Conservation (phyloP, 768 basidiomycete genomes). For the Chalciporus pseudorubinellus region DNA sequence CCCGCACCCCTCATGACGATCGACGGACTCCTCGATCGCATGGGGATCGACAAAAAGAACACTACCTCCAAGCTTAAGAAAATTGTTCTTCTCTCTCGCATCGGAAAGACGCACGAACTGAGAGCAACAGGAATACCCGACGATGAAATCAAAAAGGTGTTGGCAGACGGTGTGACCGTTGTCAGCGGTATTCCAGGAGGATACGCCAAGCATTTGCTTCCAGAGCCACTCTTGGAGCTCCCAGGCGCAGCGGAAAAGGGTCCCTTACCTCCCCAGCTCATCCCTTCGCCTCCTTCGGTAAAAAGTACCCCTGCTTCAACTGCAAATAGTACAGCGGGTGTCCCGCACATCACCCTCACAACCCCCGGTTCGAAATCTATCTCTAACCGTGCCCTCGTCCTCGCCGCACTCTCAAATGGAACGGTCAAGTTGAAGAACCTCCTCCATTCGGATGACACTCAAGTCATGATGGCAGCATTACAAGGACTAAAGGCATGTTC, state of each 20-base stretch:
- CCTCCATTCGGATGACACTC: constrained; percentile 96
- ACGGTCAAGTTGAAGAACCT: constrained; percentile 87
- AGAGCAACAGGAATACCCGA: constrained; percentile 87
- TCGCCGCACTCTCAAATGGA: constrained; percentile 88
- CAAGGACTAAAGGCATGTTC: constrained; percentile 71
- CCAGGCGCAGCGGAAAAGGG: constrained; percentile 15
- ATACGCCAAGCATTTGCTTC: constrained; percentile 40
- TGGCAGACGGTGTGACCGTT: constrained; percentile 79
- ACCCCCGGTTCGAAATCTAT: constrained; percentile 97
- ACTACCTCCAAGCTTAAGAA: constrained; percentile 83
- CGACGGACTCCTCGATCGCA: constrained; percentile 83
- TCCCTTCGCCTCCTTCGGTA: constrained; percentile 3
- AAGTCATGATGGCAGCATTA: constrained; percentile 98
- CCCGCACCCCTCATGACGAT: constrained; percentile 45
- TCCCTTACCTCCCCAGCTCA: constrained; percentile 21
- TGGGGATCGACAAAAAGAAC: constrained; percentile 98
- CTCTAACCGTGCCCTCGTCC: constrained; percentile 89
- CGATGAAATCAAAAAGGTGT: constrained; percentile 73
- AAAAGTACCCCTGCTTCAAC: constrained; percentile 17
- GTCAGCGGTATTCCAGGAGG: constrained; percentile 57
- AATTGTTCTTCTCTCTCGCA: constrained; percentile 85
- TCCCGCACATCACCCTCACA: constrained; percentile 58
- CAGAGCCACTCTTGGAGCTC: constrained; percentile 37
- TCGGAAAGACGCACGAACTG: constrained; percentile 89
- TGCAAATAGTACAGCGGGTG: not conserved